phyloP scores from a whole-genome alignment of 352 stramenopile species.

The Peronospora belbahrii region DNA sequence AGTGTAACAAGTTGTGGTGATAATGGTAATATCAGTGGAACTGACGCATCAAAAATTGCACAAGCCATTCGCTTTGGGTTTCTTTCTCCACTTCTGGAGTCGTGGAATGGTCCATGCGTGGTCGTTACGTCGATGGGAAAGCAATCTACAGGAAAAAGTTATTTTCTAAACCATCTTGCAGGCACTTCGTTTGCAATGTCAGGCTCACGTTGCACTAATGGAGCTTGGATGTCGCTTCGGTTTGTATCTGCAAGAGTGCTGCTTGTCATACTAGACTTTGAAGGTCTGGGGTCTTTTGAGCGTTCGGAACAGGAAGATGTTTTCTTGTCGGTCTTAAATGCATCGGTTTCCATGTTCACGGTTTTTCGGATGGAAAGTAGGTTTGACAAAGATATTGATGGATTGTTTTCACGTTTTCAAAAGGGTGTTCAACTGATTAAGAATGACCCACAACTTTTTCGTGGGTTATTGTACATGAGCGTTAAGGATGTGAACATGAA shows the following conservation, averaged over 20 bases:
- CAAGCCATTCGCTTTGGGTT: conserved; percentile 30
- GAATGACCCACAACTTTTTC: conserved; percentile 41
- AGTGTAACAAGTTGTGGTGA: not conserved
- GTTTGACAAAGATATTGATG: conserved; percentile 69
- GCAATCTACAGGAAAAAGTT: conserved; percentile 71
- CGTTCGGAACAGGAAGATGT: conserved; percentile 64
- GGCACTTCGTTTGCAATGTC: conserved; percentile 59
- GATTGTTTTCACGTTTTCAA: conserved; percentile 54
- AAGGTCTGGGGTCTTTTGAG: conserved; percentile 68
- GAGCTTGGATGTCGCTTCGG: conserved; percentile 31
- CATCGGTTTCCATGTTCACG: conserved; percentile 54
- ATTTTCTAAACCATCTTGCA: conserved; percentile 61
- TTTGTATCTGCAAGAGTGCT: conserved; percentile 28
- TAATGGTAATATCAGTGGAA: conserved; percentile 1
- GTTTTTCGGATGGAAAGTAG: conserved; percentile 69
- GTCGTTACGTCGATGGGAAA: conserved; percentile 38
- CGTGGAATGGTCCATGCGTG: conserved; percentile 19
- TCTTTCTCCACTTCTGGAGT: conserved; percentile 24
- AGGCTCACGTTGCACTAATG: conserved; percentile 28
- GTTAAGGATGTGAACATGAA: conserved; percentile 70
- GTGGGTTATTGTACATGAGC: conserved; percentile 46
- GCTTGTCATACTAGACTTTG: conserved; percentile 66
- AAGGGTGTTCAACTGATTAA: conserved; percentile 56
- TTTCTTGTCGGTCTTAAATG: conserved; percentile 67
- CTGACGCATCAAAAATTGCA: conserved; percentile 40